Base-by-base conservation (phyloP, 495 filamentous ascomycete species). In the Geopyxis carbonaria region DNA sequence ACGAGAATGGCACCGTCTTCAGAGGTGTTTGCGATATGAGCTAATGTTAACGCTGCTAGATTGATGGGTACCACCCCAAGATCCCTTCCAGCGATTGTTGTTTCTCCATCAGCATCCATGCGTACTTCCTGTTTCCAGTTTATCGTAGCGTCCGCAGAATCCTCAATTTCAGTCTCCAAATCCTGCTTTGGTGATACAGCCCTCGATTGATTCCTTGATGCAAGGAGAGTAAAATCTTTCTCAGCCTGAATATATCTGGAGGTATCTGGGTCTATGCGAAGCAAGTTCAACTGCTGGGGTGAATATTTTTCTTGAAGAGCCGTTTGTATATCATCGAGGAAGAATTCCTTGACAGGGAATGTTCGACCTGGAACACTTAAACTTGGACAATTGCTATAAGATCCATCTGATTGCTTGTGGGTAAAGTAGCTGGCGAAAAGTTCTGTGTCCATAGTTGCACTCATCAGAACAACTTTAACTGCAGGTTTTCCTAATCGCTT, bases 401-500 rank as follows among this genome's bases (percentile, higher is more conserved):
- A 37, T 16, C 59, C 58, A 23, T 59, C 48, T 15, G 38, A 25
- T 16, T 48, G 45, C 25, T 43, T 46, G 32, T 55, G 53, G 19
- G 43, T 31, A 46, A 75, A 75, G 43, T 75, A 75, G 2, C 59
- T 56, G 1, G 70, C 57, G 45, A 75, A 71, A 3, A 70, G 58
- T 28, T 69, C 59, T 7, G 66, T 61, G 45, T 73, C 61, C 44
- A 73, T 55, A 2, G 72, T 73, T 10, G 71, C 72, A 51, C 67
- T 72, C 72, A 75, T 74, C 18, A 74, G 56, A 7, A 71, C 58
- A 19, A 75, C 53, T 46, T 65, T 69, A 4, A 71, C 68, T 18
- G 51, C 53, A 8, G 50, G 43, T 36, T 59, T 57, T 6, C 61
- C 59, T n/a, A 37, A 42, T 5, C 22, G 38, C 40, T 38, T 48